phyloP scores from a whole-genome alignment of 495 filamentous ascomycete genomes.

The Neurospora cerealis region DNA sequence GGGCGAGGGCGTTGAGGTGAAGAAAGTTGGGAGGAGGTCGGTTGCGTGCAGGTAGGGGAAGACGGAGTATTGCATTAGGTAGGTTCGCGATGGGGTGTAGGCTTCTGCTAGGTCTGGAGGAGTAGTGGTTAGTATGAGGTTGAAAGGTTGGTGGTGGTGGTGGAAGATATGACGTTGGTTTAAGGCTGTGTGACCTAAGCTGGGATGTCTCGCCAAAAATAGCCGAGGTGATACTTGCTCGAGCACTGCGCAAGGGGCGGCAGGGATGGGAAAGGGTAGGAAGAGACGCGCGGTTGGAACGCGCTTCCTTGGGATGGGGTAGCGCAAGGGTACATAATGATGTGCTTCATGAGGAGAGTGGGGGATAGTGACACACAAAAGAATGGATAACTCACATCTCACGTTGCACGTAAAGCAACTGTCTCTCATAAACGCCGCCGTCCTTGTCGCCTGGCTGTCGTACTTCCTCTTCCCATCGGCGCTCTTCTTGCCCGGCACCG shows the following conservation, averaged over 20 bases:
- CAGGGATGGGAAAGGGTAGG: background rate
- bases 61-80: slow-evolving; percentile 25
- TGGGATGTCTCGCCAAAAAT: background rate
- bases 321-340: background rate
- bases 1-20: slow-evolving; percentile 17
- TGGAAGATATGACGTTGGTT: background rate
- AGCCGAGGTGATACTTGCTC: background rate
- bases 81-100: background rate
- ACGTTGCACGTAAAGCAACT: slow-evolving; percentile 31
- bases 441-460: slow-evolving; percentile 21
- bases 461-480: slow-evolving; percentile 9
- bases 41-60: slow-evolving; percentile 24
- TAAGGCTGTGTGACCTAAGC: background rate
- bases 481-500: slow-evolving; percentile 10
- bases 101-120: background rate
- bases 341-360: background rate
- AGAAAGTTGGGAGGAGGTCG: slow-evolving; percentile 28
- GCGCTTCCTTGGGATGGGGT: background rate
- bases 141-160: slow-evolving; percentile 17
- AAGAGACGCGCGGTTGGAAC: background rate
- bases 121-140: background rate
- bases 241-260: background rate
- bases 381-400: slow-evolving; percentile 15
- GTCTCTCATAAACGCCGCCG: slow-evolving; percentile 25
- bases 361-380: background rate